These are phyloP conservation scores for Fusarium sp. DNA, from an alignment of 2,329 filamentous ascomycete genomes.

Conservation along the genomic window DNA sequence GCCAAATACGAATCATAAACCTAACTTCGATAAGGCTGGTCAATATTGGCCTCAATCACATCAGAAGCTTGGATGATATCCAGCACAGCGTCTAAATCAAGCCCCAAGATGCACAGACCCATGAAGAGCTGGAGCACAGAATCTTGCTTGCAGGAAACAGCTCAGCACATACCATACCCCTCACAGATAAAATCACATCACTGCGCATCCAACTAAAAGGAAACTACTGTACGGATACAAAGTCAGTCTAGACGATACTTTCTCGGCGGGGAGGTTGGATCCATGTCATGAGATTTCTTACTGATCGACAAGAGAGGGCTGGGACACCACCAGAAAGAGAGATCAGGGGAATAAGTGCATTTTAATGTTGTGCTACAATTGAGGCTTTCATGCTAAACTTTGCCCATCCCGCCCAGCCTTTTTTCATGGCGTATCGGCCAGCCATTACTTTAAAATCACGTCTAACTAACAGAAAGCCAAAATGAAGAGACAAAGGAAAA, in stretches of 20 bases:
- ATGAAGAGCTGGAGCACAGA: constrained; percentile 1
- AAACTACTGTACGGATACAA: constrained; percentile 22
- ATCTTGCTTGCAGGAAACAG: constrained; percentile 33
- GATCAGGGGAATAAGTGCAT: constrained; percentile 1
- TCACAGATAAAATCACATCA: constrained; percentile 38
- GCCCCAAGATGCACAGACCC: constrained; percentile 26
- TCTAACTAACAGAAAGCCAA: neutral
- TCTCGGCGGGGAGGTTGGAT: constrained; percentile 9
- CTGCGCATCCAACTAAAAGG: constrained; percentile 26
- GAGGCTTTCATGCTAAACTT: neutral
- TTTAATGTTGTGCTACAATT: constrained; percentile 24
- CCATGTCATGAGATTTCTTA: constrained; percentile 12
- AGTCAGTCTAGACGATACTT: constrained; percentile 19
- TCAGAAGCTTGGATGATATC: constrained; percentile 6
- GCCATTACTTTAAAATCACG: constrained; percentile 1
- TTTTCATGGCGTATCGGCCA: constrained; percentile 16
- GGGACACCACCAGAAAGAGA: constrained; percentile 1
- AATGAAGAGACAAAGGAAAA: neutral
- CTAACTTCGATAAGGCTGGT: neutral
- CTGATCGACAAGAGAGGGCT: constrained; percentile 16
- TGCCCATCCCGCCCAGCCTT: constrained; percentile 13
- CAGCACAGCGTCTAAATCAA: constrained; percentile 22
- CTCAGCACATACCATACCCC: constrained; percentile 26
- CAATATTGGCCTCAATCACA: constrained; percentile 22
- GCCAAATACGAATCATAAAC: neutral